Percentiles rank a stretch among this genome's conserved stretches.
These are phyloP conservation scores for Arachnomyces sp. DNA, from an alignment of 2,329 filamentous ascomycete genomes.

Conservation along the genomic window DNA sequence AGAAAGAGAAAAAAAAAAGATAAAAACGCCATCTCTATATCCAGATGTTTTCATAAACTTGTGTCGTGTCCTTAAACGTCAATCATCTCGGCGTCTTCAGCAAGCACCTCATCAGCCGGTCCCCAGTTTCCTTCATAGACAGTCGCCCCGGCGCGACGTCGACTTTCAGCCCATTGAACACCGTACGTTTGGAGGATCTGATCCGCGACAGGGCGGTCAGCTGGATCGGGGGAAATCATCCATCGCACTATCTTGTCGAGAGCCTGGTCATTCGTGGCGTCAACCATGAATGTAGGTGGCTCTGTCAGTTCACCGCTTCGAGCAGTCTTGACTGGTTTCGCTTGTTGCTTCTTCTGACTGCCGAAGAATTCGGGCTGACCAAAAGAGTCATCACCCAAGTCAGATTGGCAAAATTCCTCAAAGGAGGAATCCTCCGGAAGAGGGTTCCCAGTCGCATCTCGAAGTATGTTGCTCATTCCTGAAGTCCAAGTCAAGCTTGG, in stretches of 20 bases:
- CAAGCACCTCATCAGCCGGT: constrained; percentile 57
- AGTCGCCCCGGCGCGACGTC: constrained; percentile 79
- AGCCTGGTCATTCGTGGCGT: constrained; percentile 61
- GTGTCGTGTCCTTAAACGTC: constrained; percentile 40
- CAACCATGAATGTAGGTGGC: constrained; percentile 83
- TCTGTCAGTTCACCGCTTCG: constrained; percentile 52
- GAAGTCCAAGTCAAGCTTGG: constrained; percentile 77
- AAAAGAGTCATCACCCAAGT: constrained; percentile 37
- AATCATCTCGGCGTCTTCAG: constrained; percentile 55
- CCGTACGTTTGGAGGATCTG: constrained; percentile 66
- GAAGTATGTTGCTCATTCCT: constrained; percentile 58
- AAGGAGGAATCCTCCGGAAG: constrained; percentile 40
- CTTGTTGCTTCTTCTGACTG: constrained; percentile 15
- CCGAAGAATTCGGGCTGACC: constrained; percentile 29
- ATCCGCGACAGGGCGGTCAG: constrained; percentile 62
- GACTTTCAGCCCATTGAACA: constrained; percentile 67
- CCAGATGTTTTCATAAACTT: constrained; percentile 18
- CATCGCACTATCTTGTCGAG: constrained; percentile 76
- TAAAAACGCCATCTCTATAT: constrained; percentile 27
- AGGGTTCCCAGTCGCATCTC: constrained; percentile 67
- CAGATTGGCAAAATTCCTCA: constrained; percentile 35
- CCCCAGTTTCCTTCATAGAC: constrained; percentile 96
- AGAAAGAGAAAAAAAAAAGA: constrained; percentile 16
- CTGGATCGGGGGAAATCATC: constrained; percentile 75
- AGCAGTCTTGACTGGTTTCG: constrained; percentile 22